Evolutionary conservation across 164 flowering plant species (phyloP).

Genomic region (Chimonanthus salicifolius): DNA sequence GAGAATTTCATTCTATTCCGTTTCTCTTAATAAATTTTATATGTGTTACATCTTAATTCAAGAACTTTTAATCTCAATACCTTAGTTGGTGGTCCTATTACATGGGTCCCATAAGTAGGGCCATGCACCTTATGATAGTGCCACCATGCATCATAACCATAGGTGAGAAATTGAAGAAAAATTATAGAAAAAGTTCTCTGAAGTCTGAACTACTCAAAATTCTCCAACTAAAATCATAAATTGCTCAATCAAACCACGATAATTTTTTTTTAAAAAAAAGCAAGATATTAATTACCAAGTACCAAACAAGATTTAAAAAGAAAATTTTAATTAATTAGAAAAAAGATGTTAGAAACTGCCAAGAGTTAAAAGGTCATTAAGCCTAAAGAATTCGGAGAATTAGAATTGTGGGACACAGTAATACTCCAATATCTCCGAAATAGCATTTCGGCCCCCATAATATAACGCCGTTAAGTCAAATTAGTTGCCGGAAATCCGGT

Average conservation of each 20-base stretch:
- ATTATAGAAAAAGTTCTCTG: too few relatives aligned
- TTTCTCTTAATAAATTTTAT: too few relatives aligned
- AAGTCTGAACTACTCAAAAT: not conserved
- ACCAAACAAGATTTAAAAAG: not conserved
- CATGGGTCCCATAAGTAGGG: too few relatives aligned
- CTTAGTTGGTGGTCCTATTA: too few relatives aligned
- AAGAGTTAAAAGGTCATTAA: not conserved
- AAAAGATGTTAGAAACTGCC: not conserved
- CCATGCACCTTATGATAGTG: too few relatives aligned
- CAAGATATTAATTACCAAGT: not conserved
- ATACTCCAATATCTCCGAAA: not conserved
- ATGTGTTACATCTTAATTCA: too few relatives aligned
- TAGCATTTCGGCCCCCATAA: not conserved
- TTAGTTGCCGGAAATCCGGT: conserved; percentile 45
- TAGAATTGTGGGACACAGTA: not conserved
- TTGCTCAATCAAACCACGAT: not conserved
- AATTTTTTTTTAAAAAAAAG: not conserved
- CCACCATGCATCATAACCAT: too few relatives aligned
- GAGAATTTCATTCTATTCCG: too few relatives aligned
- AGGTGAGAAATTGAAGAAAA: too few relatives aligned
- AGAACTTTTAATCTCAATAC: too few relatives aligned
- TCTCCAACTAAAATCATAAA: not conserved
- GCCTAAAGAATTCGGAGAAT: conserved; percentile 3
- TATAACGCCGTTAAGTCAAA: conserved; percentile 18
- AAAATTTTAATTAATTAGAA: not conserved